Base-by-base conservation (phyloP, 768 basidiomycete genomes). In the Tremella fuciformis region DNA sequence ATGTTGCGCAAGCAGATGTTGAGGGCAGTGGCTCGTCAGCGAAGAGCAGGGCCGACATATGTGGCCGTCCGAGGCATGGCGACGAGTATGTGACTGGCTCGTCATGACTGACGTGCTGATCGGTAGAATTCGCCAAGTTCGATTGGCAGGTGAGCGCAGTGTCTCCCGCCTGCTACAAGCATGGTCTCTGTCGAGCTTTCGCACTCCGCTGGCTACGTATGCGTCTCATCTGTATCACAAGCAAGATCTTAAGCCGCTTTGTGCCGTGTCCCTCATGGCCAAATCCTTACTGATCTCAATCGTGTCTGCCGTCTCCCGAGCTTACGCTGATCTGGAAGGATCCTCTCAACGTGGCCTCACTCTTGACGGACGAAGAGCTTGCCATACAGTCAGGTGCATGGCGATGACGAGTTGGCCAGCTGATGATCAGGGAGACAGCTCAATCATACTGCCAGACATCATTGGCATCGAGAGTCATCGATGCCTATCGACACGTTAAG, bases 401-500 rank as follows among this genome's bases (percentile, higher is more conserved):
- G n/a, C 22, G 18, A 21, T 18, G 7, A 7, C 24, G 11, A 8
- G 40, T 38, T 25, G 18, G 38, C 2, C 18, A 34, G 50, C 55
- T 46, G 50, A 37, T 61, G 41, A 51, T 3, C 62, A 91, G 92
- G 21, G 87, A 93, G 68, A 87, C 86, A 7, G 88, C 77, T 2
- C 62, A 69, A 47, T 58, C 56, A 21, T 79, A 76, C 54, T 71
- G 68, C 48, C 72, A 96, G 87, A 88, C 91, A 69, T 83, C 85
- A 55, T 82, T 98, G 4, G 78, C 84, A 55, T 91, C 94, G n/a
- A 85, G 91, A 18, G 88, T 98, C n/a, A 76, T 91, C 19, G 80
- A 93, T 38, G 90, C 85, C 26, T 91, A 90, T 83, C 81, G 93
- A 55, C 90, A 86, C 6, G 94, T 96, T 83, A 81, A 90, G 18